phyloP scores from a whole-genome alignment of 352 stramenopile species.

The Phytophthora brassicae region DNA sequence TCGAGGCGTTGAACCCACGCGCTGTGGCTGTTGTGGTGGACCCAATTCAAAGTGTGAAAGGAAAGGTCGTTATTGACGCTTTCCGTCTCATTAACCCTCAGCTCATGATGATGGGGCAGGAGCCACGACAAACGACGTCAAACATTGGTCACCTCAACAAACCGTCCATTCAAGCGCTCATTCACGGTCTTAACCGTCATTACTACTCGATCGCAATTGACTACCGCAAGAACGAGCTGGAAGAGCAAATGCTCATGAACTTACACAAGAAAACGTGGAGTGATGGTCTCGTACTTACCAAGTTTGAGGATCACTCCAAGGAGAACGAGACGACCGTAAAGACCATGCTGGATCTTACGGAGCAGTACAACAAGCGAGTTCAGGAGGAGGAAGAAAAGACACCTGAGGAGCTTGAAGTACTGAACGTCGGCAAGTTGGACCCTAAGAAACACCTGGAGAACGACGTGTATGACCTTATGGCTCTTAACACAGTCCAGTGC shows the following conservation, averaged over 20 bases:
- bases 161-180: constrained; percentile 98
- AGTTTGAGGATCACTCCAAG: constrained; percentile 95
- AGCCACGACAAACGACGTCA: constrained; percentile 97
- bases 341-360: constrained; percentile 94
- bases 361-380: constrained; percentile 96
- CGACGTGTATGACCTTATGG: constrained; percentile 97
- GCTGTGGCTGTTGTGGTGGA: constrained; percentile 99
- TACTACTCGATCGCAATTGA: constrained; percentile 98
- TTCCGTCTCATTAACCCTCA: constrained; percentile 99
- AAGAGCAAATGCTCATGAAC: constrained; percentile 99
- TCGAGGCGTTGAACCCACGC: constrained; percentile 97
- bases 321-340: constrained; percentile 94
- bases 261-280: constrained; percentile 98
- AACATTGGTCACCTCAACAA: constrained; percentile 99
- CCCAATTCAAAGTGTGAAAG: constrained; percentile 99
- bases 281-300: constrained; percentile 91
- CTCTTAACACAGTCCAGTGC: constrained; percentile 98
- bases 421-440: constrained; percentile 98
- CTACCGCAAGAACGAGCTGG: constrained; percentile 99
- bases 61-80: constrained; percentile 99
- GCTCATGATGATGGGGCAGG: constrained; percentile 98
- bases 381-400: constrained; percentile 98
- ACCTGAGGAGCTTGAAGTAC: constrained; percentile 94
- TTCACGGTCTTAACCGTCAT: constrained; percentile 98
- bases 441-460: constrained; percentile 93